phyloP scores from a whole-genome alignment of 768 basidiomycete genomes.

The Boletales sp. region DNA sequence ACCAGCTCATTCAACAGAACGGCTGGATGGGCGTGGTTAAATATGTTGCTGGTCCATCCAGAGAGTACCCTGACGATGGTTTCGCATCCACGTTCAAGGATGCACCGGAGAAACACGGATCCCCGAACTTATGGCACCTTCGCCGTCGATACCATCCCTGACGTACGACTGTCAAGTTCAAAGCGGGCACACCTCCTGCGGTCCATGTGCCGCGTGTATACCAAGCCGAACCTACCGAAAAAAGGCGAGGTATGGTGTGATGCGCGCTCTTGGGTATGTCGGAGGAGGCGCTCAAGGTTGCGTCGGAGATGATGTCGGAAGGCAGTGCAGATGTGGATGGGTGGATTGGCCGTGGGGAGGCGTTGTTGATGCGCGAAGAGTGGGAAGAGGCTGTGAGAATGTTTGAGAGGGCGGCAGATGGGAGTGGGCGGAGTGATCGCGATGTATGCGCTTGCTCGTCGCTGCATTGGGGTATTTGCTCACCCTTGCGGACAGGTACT shows the following conservation, averaged over 20 bases:
- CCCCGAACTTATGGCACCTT: constrained; percentile 28
- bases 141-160: constrained; percentile 41
- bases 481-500: constrained; percentile 49
- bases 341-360: constrained; percentile 71
- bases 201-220: constrained; percentile 73
- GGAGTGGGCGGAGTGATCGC: constrained; percentile 67
- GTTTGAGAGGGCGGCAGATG: constrained; percentile 81
- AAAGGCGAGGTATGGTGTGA: constrained; percentile 70
- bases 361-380: constrained; percentile 65
- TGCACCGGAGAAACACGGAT: constrained; percentile 53
- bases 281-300: constrained; percentile 25
- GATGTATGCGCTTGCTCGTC: constrained; percentile 47
- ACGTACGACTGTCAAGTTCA: constrained; percentile 50
- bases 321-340: constrained; percentile 72
- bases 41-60: constrained; percentile 49
- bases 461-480: background rate
- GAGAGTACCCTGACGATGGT: constrained; percentile 42
- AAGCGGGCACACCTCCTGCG: constrained; percentile 60
- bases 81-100: constrained; percentile 60
- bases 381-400: constrained; percentile 84
- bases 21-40: constrained; percentile 69
- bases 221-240: constrained; percentile 49
- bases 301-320: constrained; percentile 35
- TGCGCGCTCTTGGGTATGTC: constrained; percentile 54
- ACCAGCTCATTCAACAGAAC: constrained; percentile 57